These are phyloP conservation scores for Hyphopichia wangnamkhiaoensis DNA, from an alignment of 1,139 yeast genomes.

Conservation along the genomic window DNA sequence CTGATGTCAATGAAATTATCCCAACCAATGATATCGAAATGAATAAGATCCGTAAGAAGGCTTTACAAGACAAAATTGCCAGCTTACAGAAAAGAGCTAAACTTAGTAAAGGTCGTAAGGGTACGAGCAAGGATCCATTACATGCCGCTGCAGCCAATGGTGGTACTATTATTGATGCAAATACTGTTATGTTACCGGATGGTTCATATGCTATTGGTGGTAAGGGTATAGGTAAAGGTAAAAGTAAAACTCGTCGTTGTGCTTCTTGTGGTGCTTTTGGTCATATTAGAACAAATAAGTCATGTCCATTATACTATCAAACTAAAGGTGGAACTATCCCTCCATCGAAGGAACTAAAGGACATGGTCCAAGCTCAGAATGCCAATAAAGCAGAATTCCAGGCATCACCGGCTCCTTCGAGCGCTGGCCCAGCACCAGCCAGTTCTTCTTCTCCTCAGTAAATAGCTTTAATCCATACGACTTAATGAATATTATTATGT, in stretches of 20 bases:
- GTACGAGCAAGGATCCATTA: conserved; percentile 30
- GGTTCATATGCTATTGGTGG: conserved; percentile 55
- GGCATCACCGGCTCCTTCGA: background rate
- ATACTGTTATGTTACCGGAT: conserved; percentile 46
- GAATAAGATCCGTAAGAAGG: conserved; percentile 74
- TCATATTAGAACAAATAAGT: conserved; percentile 85
- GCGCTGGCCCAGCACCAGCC: background rate
- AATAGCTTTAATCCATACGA: no score
- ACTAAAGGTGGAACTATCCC: conserved; percentile 25
- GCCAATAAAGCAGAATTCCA: background rate
- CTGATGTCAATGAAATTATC: conserved; percentile 67
- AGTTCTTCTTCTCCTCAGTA: background rate
- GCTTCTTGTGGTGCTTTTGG: conserved; percentile 96
- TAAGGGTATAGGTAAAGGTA: conserved; percentile 71
- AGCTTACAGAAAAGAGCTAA: conserved; percentile 70
- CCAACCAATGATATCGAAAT: conserved; percentile 87
- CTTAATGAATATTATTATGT: no score
- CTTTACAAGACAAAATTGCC: conserved; percentile 82
- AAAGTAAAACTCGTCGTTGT: conserved; percentile 82
- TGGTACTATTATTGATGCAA: conserved; percentile 41
- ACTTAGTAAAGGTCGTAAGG: conserved; percentile 44
- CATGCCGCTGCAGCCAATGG: conserved; percentile 54
- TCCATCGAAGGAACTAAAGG: background rate
- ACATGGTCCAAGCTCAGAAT: background rate
- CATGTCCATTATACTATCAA: conserved; percentile 77